Conservation (phyloP, 257 asterid species). For the Petunia axillaris region DNA sequence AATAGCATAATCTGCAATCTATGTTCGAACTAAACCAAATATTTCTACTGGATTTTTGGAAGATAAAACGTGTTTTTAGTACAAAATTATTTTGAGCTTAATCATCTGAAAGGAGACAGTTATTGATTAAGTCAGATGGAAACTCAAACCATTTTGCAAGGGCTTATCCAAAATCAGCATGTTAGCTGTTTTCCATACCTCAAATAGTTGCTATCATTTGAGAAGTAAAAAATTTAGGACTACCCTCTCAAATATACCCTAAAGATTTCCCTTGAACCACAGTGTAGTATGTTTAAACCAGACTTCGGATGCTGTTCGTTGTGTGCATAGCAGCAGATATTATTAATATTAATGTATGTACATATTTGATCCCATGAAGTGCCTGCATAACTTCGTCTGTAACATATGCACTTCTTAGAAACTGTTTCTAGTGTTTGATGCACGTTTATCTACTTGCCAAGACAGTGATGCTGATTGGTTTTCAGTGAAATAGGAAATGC, state of each 20-base stretch:
- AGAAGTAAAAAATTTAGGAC: neutral
- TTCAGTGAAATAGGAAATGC: neutral
- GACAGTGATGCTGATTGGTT: neutral
- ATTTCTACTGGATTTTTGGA: neutral
- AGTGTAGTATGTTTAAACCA: neutral
- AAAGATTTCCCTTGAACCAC: neutral
- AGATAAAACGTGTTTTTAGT: neutral
- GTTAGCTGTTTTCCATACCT: neutral
- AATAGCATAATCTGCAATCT: neutral
- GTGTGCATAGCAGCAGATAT: conserved; percentile 15
- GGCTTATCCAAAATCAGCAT: neutral
- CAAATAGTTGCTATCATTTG: neutral
- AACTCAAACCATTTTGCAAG: neutral
- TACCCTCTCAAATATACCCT: neutral
- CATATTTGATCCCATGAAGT: neutral
- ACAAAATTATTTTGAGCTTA: neutral
- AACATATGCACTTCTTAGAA: neutral
- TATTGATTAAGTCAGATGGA: neutral
- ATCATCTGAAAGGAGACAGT: neutral
- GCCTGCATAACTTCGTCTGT: neutral
- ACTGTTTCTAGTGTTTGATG: neutral
- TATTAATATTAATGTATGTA: neutral
- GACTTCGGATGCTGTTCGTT: neutral
- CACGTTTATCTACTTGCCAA: neutral
- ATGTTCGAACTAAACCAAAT: neutral